These are phyloP conservation scores for Xylaria cubensis DNA, from an alignment of 495 filamentous ascomycete genomes.

Conservation along the genomic window DNA sequence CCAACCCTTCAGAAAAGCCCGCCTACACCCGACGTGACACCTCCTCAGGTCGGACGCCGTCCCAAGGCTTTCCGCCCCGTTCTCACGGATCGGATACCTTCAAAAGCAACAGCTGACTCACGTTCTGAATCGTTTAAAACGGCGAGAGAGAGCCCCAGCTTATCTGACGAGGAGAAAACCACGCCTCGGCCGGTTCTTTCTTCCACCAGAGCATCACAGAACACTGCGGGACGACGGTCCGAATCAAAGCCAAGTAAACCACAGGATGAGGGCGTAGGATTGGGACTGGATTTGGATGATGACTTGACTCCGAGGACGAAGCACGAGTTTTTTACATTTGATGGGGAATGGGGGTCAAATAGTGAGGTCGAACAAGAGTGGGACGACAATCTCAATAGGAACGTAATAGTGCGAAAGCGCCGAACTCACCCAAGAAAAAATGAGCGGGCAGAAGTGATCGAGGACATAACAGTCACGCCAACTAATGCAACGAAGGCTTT, in stretches of 20 bases:
- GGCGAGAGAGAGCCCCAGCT: constrained; percentile 66
- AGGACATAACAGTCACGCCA: constrained; percentile 55
- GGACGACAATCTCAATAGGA: constrained; percentile 62
- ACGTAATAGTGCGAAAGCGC: constrained; percentile 62
- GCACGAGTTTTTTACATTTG: constrained; percentile 53
- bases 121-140: constrained; percentile 77
- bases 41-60: constrained; percentile 57
- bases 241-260: constrained; percentile 41
- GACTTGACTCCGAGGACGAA: constrained; percentile 45
- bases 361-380: constrained; percentile 59
- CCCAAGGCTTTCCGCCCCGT: constrained; percentile 49
- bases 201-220: constrained; percentile 52
- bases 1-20: constrained; percentile 63
- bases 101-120: constrained; percentile 57
- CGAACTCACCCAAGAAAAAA: constrained; percentile 43
- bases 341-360: constrained; percentile 55
- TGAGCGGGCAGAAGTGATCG: constrained; percentile 48
- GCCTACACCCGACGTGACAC: constrained; percentile 72
- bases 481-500: constrained; percentile 58
- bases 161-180: constrained; percentile 64
- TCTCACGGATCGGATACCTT: constrained; percentile 51
- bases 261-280: constrained; percentile 55
- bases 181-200: constrained; percentile 57
- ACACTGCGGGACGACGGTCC: constrained; percentile 41
- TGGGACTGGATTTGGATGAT: constrained; percentile 55